Conservation (phyloP, 2,329 filamentous ascomycete genomes). For the Trichoderma atroviride region DNA sequence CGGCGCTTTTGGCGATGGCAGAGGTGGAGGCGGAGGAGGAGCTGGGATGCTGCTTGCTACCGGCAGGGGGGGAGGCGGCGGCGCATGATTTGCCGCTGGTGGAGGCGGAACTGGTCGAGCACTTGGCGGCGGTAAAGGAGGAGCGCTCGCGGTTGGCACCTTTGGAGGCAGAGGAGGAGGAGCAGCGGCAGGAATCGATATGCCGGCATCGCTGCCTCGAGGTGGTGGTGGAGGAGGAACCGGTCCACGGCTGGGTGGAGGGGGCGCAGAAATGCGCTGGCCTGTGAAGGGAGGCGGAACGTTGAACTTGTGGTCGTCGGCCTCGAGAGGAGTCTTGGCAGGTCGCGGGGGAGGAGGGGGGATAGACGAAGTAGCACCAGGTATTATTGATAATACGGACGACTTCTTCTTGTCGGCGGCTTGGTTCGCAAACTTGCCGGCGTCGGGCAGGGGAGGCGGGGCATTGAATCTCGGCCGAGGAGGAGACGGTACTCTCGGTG, state of each 20-base stretch:
- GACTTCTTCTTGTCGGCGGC: slow-evolving; percentile 30
- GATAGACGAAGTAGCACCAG: slow-evolving; percentile 32
- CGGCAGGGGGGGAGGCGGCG: slow-evolving; percentile 32
- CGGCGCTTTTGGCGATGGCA: slow-evolving; percentile 39
- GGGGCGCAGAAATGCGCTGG: slow-evolving; percentile 67
- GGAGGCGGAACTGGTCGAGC: slow-evolving; percentile 57
- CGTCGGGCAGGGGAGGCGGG: slow-evolving; percentile 85
- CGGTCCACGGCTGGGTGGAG: slow-evolving; percentile 70
- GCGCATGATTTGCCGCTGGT: slow-evolving; percentile 46
- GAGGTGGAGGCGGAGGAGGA: slow-evolving; percentile 48
- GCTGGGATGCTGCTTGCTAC: slow-evolving; percentile 49
- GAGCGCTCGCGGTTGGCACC: slow-evolving; percentile 47
- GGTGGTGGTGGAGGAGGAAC: slow-evolving; percentile 72
- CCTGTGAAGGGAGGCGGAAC: slow-evolving; percentile 81
- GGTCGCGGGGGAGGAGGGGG: slow-evolving; percentile 50
- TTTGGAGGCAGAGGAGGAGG: slow-evolving; percentile 54
- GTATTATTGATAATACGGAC: background rate
- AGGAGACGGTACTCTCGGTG: slow-evolving; percentile 61
- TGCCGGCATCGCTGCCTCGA: slow-evolving; percentile 38
- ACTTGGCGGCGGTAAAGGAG: slow-evolving; percentile 55
- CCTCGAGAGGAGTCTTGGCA: slow-evolving; percentile 70
- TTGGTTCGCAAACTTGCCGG: slow-evolving; percentile 78
- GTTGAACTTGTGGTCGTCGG: slow-evolving; percentile 64
- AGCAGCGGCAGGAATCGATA: slow-evolving; percentile 32
- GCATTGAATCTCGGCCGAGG: slow-evolving; percentile 75